A percentile compares a stretch with the other conserved stretches of the same genome.
Evolutionary conservation across 345 rosid genomes (phyloP).

Genomic region (Mangifera indica): DNA sequence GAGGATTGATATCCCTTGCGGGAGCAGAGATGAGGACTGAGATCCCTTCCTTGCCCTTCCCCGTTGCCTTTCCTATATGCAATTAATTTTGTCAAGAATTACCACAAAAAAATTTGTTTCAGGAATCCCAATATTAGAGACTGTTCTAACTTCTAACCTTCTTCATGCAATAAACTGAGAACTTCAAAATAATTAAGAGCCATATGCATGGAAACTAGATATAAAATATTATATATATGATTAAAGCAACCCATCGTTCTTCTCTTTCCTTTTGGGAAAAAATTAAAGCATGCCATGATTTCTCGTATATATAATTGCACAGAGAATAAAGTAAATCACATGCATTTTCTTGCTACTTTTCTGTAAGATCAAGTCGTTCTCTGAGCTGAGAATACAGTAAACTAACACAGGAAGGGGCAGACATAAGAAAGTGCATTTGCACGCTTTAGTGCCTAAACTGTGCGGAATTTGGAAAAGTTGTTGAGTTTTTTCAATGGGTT

Average conservation of each 20-base stretch:
- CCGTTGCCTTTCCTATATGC: no score
- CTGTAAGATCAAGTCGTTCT: background rate
- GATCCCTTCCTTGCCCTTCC: no score
- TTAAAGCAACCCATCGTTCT: background rate
- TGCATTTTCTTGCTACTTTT: background rate
- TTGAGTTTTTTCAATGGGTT: conserved; percentile 1
- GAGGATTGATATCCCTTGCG: no score
- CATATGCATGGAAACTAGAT: background rate
- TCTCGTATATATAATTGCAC: background rate
- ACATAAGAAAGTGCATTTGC: conserved; percentile 11
- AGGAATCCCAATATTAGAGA: background rate
- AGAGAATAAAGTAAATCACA: background rate
- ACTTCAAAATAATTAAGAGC: no score
- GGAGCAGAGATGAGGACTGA: no score
- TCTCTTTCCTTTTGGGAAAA: no score
- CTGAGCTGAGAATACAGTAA: background rate
- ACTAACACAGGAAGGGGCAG: conserved; percentile 6
- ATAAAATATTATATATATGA: no score
- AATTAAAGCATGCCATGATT: background rate
- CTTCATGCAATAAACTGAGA: background rate
- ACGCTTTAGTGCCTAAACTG: conserved; percentile 14
- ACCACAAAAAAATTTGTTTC: background rate
- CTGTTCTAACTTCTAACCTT: background rate
- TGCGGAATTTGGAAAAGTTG: background rate
- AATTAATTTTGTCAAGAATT: background rate